Evolutionary conservation across 495 filamentous ascomycete species (phyloP), one percentile per base, ranked within the genome.

Genomic region (Aspergillus nidulans): DNA sequence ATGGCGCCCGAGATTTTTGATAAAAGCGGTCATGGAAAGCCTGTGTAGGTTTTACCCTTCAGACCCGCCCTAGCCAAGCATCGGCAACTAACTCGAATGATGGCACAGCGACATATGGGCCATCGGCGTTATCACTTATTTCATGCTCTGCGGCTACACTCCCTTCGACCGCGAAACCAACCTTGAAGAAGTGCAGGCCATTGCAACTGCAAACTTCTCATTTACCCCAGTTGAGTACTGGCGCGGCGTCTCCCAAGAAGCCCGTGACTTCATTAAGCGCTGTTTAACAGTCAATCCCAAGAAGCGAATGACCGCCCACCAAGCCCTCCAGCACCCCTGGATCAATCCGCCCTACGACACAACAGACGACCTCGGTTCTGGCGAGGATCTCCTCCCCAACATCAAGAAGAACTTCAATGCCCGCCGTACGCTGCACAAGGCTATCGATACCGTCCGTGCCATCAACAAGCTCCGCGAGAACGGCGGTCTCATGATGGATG

Each of bases 341-440:
- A 84, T 98, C 43, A 85, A 85, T 36, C 87, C 76, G 48, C 69
- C 76, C n/a, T 67, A 72, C 56, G 65, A 75, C 43, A 41, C 50
- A 13, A 38, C 41, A 52, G 58, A 65, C 16, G 13, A 61, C 48
- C 49, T 68, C 23, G 72, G 70, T 40, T 78, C 82, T 45, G 78
- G 80, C 19, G 76, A 81, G 48, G 94, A 98, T 74, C 76, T 98
- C 49, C 76, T 97, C 56, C 94, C 94, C 1, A 88, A 85, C 2
- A 89, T 98, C 58, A 95, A 95, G 82, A 97, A 97, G 85, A 98
- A 98, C 74, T 98, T 98, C 79, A 98, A 98, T 61, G 94, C 94
- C 7, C 79, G 92, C 25, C 79, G 91, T 53, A 97, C 92, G 8
- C 78, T 98, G 49, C 94, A 97, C 71, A 91, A 92, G 12, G 94